Evolutionary conservation across 192 early-diverging fungal genomes (phyloP), one percentile per base, ranked within the genome.

Genomic region (Coemansia sp.): DNA sequence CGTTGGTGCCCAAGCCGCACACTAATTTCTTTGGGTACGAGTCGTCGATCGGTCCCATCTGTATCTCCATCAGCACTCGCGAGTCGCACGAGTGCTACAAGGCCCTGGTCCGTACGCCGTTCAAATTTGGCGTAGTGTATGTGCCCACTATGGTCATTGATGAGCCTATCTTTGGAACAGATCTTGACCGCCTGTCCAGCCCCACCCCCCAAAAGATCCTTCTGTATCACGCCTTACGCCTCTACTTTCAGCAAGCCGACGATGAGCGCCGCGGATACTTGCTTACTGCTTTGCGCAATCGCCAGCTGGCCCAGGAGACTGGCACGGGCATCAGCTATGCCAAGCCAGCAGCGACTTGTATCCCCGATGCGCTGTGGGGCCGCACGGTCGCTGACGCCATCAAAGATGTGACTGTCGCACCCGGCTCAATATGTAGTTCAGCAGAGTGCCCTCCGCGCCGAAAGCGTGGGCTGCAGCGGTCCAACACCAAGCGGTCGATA

Each of bases 11-110:
- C 36, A 86, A 82, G 63, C 79, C 77, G 54, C 82, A 85, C 66
- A 85, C 82, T 70, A 85, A 79, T 65, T 85, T 85, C 59, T 80
- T 85, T 60, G 82, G 82, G 7, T 85, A 85, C 75, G 78, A 80
- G 71, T 65, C 77, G 27, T 66, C 82, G 0, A 79, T 77, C 36
- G 82, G 82, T 20, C 77, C 82, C 18, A 79, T 84, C 34, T 84
- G 82, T 74, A 77, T 84, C 38, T 84, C 82, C 16, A 82, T 79
- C 65, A 82, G 74, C 71, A 82, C 76, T 29, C 74, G 74, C 63
- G 80, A 78, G 71, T 82, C 75, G n/a, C 79, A 81, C 67, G 79
- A 78, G 74, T 82, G 77, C 76, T 86, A 75, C 71, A 79, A 77
- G 79, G 80, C 74, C 15, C 77, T 78, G 65, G 79, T 81, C 70